Evolutionary conservation across 169 alveolate genomes (phyloP), one percentile per base, ranked within the genome.

Genomic region (Blepharisma undulans): DNA sequence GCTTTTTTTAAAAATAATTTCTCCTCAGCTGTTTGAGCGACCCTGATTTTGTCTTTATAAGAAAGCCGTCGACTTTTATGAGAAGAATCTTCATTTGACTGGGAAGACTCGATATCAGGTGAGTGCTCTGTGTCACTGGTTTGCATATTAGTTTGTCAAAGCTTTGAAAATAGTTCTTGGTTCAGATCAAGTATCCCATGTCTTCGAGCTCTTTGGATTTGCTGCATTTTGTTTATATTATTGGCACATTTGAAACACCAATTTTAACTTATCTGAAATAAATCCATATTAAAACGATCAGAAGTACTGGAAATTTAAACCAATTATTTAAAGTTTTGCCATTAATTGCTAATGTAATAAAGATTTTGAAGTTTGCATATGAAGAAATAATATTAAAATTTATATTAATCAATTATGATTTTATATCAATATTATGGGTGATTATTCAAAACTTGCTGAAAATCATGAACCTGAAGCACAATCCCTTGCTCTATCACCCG

Each of bases 381-480:
- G 14, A 48, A 48, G 66, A 48, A 48, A 48, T 48, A 48, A 48
- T 48, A 48, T 1, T 48, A 48, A 48, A 48, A 48, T 18, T 48
- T 48, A 48, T 48, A 48, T 48, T 48, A 48, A 48, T 48, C 66
- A 48, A 48, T 48, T 48, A 36, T 36, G 60, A 8, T 36, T 36
- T 36, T 36, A 36, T 36, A 48, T 48, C 66, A 48, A 48, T 48
- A 48, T 48, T 48, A 79, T 79, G 87, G 87, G 87, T 30, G 87
- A 79, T n/a, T 79, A 79, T 32, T 25, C 34, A 79, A 79, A 33
- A 32, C 72, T 79, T 22, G 61, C 71, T 79, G 87, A 72, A 72
- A 79, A 25, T 79, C 87, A 79, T 21, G 87, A 79, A 72, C 36
- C 29, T 25, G 80, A 72, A 72, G 19, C 16, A 29, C 29, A 72